Evolutionary conservation across 352 stramenopile species (phyloP), one percentile per base, ranked within the genome.

Genomic region (Thalassiosira delicatula): DNA sequence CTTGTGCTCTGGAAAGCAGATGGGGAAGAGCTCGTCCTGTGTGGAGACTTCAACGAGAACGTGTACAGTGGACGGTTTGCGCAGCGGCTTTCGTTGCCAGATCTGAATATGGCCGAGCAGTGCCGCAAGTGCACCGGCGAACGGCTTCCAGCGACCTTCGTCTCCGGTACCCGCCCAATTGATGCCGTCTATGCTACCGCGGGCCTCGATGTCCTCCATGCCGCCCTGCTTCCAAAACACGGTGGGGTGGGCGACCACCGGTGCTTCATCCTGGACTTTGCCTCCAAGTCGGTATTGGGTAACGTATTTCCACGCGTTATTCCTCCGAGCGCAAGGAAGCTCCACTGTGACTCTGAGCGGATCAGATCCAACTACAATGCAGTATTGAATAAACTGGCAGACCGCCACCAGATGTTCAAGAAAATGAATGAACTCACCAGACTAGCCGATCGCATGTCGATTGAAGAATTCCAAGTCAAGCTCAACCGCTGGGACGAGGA

Each of bases 1-100:
- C 17, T 56, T 7, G 14, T 14, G 14, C 7, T 56, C 5, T 78
- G 70, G 70, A 78, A 70, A 35, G 32, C 35, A 1, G 44, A 21
- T 12, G 37, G 49, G 1, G 54, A 69, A 5, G 33, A 77, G n/a
- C 68, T 77, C 4, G 67, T 76, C 35, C 11, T 76, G 4, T 19
- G 25, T 27, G 56, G 54, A 0, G 70, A 78, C 25, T 70, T 78
- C 35, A 78, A 78, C 25, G 57, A 78, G n/a, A 27, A 70, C 25
- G 33, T 76, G 3, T 76, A 76, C 30, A 76, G 8, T 7, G 51
- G 53, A 21, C 27, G 3, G 1, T 21, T 69, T 19, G 49, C 53
- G 14, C 29, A 57, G 23, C 17, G 17, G 2, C 25, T 76, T 44
- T 23, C 30, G 1, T 1, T 11, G 23, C 1, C 9, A 27, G 70